These are phyloP conservation scores for Penicillium sp. DNA, from an alignment of 2,329 filamentous ascomycete genomes.

Conservation along the genomic window DNA sequence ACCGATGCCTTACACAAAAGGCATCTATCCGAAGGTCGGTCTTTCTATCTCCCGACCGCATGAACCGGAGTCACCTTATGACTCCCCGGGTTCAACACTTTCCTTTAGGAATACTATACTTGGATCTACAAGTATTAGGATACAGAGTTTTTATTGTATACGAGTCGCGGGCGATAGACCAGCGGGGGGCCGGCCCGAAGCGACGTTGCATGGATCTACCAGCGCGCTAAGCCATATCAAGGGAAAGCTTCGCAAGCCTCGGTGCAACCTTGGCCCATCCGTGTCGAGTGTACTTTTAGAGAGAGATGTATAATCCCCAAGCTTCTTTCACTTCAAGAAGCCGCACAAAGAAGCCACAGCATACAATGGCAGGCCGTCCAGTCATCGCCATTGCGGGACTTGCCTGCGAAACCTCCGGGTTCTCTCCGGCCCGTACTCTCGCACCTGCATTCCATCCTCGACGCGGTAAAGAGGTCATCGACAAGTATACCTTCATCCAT, in stretches of 20 bases:
- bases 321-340: background rate
- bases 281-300: background rate
- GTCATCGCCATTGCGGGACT: conserved; percentile 51
- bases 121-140: too few species aligned
- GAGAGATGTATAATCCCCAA: too few species aligned
- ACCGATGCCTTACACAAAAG: too few species aligned
- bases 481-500: conserved; percentile 47
- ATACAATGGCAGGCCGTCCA: conserved; percentile 38
- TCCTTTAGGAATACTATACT: too few species aligned
- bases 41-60: too few species aligned
- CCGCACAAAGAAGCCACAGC: background rate
- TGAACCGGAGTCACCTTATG: too few species aligned
- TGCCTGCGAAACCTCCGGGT: conserved; percentile 53
- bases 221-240: background rate
- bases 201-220: background rate
- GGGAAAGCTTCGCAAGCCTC: background rate
- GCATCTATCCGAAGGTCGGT: too few species aligned
- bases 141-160: too few species aligned
- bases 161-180: background rate
- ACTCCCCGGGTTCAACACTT: too few species aligned
- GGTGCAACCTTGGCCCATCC: background rate
- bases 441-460: conserved; percentile 50
- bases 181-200: background rate
- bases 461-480: conserved; percentile 43
- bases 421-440: conserved; percentile 49